Base-by-base conservation (phyloP, 768 basidiomycete species). In the Sutorius australiensis region DNA sequence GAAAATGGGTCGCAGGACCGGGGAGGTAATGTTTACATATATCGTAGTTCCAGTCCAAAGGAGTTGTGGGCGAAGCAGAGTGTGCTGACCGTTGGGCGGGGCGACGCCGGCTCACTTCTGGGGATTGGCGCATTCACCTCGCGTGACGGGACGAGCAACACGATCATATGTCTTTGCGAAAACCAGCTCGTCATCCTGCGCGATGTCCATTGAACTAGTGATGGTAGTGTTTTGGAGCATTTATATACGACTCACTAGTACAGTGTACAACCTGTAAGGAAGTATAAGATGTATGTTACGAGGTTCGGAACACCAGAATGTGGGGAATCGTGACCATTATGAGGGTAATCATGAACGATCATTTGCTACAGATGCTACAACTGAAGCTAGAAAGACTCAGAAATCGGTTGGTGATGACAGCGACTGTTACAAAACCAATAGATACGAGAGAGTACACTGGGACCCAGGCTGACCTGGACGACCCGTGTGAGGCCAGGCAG, bases 1-100 rank as follows among this genome's bases (percentile, higher is more conserved):
- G 95, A 98, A 69, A 83, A 83, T 54, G 91, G 89, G 11, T 65
- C 77, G 1, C 71, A 74, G 32, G 79, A 80, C 52, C 80, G 83
- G 27, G 85, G 87, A 24, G 88, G 89, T 3, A 95, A 98, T 61
- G 77, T 91, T 21, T 97, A 94, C 67, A 77, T 95, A 14, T 98
- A 95, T 70, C 85, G 85, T 30, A 75, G 79, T 12, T 72, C 83
- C 1, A 62, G 70, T 2, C 57, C 71, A 1, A 76, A 69, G 16
- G 83, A 81, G 44, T 76, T 75, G 46, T 83, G 78, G 77, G 89
- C 88, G 10, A 88, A 85, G 62, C 94, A 97, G 66, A 79, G 86
- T 1, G 84, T 97, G 24, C 72, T 97, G n/a, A 80, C 81, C 59
- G 77, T 93, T 11, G 83, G 82, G 13, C 85, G 83, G 53, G 85